Base-by-base conservation (phyloP, 306 rosid genomes). In the Elaeagnus macrophylla region DNA sequence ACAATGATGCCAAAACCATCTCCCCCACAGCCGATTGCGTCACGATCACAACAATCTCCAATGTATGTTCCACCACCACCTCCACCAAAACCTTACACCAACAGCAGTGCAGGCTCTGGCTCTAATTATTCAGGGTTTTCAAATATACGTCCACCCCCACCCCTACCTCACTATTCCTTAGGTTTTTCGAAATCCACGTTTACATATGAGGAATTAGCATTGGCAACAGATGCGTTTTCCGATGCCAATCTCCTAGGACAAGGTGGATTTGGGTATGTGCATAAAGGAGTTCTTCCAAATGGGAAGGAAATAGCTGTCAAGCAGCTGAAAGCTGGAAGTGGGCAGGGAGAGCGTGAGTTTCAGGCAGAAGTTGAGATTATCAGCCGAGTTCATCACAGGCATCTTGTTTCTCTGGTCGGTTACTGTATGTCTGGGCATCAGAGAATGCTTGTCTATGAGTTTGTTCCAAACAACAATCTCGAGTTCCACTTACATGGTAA, bases 261-360 rank as follows among this genome's bases (percentile, higher is more conserved):
- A 69, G 99, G 99, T 55, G 99, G 99, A 59, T 91, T 91, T 61
- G 99, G 99, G 51, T 87, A 82, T 57, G 99, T 91, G 35, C 99
- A 91, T 50, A 84, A 78, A 67, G 99, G 99, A 59, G 55, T 87
- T 10, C 89, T 91, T 55, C 96, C 99, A 2, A 84, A 82, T 35
- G 99, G 99, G 10, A 91, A 91, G 73, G 99, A 91, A 65, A 95
- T 91, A 7, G 99, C 99, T 0, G 72, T 91, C 51, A 91, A 91
- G 75, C 99, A 87, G 73, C 76, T 91, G 50, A 87, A 91, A 74
- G 93, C 87, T 5, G 99, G 96, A 65, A 91, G 99, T 14, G 96
- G 96, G 50, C 99, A 91, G 69, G 99, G 99, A 41, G 99, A 91
- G 57, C 84, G 95, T 14, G 99, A 91, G 50, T 91, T 91, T 66